Evolutionary conservation across 306 rosid genomes (phyloP).

Genomic region (Erythrophleum fordii): DNA sequence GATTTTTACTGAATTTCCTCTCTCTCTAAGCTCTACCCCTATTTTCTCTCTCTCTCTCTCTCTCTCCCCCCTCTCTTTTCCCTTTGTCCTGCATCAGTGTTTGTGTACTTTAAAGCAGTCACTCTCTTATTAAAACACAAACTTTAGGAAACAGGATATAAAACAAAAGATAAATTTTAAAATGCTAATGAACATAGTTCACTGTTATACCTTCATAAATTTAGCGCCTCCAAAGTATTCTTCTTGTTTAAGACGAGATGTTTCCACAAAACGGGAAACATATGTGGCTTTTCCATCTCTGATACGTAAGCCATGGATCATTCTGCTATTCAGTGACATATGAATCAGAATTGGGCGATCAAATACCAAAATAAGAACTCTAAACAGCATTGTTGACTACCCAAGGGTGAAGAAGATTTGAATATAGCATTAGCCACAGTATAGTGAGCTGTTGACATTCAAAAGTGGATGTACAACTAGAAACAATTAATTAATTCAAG

Average conservation of each 20-base stretch:
- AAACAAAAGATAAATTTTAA: background rate
- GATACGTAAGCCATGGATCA: conserved; percentile 95
- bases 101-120: background rate
- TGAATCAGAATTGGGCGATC: conserved; percentile 22
- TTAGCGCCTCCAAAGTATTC: conserved; percentile 82
- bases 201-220: conserved; percentile 74
- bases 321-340: conserved; percentile 57
- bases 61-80: background rate
- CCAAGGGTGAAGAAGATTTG: background rate
- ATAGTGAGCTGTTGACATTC: conserved; percentile 16
- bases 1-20: background rate
- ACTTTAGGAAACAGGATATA: conserved; percentile 6
- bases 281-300: conserved; percentile 91
- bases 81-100: background rate
- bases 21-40: background rate
- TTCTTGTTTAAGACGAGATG: conserved; percentile 93
- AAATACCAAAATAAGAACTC: conserved; percentile 23
- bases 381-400: background rate
- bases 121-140: conserved; percentile 4
- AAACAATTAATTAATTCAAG: conserved; percentile 12
- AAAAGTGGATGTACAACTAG: conserved; percentile 17
- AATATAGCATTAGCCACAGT: background rate
- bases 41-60: background rate
- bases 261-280: conserved; percentile 82
- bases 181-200: conserved; percentile 2